Evolutionary conservation across 306 rosid genomes (phyloP).

Genomic region (Mucuna pruriens): DNA sequence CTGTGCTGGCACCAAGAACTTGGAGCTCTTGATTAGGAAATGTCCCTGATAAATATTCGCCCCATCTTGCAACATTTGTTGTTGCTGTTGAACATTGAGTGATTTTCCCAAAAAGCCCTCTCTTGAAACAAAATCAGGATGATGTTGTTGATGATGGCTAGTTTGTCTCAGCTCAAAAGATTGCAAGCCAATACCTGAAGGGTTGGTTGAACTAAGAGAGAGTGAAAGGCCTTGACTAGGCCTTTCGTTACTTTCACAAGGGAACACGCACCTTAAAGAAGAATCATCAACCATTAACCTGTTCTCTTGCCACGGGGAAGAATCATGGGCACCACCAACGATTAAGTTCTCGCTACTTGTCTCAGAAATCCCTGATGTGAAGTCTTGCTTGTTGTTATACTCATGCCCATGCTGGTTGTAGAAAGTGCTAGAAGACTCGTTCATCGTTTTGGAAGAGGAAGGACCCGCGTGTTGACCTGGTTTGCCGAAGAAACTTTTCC

Average conservation of each 20-base stretch:
- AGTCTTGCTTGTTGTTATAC: constrained; percentile 41
- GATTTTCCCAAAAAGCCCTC: constrained; percentile 8
- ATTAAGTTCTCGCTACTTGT: constrained; percentile 56
- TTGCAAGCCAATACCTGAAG: constrained; percentile 69
- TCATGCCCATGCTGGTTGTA: constrained; percentile 43
- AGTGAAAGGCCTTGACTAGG: constrained; percentile 97
- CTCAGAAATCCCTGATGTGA: constrained; percentile 57
- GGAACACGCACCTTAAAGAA: constrained; percentile 79
- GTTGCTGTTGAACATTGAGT: constrained; percentile 33
- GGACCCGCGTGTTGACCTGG: constrained; percentile 46
- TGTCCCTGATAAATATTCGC: constrained; percentile 44
- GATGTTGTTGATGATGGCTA: constrained; percentile 41
- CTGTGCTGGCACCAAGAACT: constrained; percentile 71
- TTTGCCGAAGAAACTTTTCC: constrained; percentile 51
- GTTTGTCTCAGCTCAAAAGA: constrained; percentile 73
- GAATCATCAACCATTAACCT: constrained; percentile 70
- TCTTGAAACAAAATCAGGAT: constrained; percentile 38
- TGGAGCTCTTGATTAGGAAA: constrained; percentile 62
- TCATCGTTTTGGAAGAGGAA: constrained; percentile 52
- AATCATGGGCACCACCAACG: constrained; percentile 49
- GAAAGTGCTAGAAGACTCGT: constrained; percentile 42
- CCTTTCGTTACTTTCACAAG: constrained; percentile 83
- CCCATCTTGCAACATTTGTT: constrained; percentile 42
- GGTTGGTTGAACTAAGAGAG: constrained; percentile 74
- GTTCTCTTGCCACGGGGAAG: constrained; percentile 54